Percentiles rank a stretch among this genome's conserved stretches.
phyloP scores from a whole-genome alignment of 2,329 filamentous ascomycete genomes.

The Aspergillus alliaceus region DNA sequence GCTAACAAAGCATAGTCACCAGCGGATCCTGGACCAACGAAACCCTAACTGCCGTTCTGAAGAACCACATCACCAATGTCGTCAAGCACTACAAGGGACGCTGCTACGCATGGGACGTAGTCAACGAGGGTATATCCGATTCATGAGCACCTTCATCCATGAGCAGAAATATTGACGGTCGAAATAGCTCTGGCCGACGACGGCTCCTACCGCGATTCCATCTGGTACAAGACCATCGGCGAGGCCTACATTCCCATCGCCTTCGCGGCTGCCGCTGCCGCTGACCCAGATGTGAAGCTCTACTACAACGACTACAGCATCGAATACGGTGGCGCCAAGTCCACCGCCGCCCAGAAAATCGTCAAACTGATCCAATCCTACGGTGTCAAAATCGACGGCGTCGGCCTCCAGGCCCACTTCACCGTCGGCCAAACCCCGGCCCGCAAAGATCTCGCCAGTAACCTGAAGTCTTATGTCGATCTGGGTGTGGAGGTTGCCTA shows the following conservation, averaged over 20 bases:
- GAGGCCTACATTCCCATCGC: constrained; percentile 48
- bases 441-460: constrained; percentile 37
- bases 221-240: constrained; percentile 47
- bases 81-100: constrained; percentile 36
- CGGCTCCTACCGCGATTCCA: constrained; percentile 41
- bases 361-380: constrained; percentile 40
- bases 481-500: constrained; percentile 47
- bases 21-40: constrained; percentile 56
- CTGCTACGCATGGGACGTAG: constrained; percentile 43
- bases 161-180: background rate
- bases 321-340: constrained; percentile 38
- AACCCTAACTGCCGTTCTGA: constrained; percentile 57
- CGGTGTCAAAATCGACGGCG: constrained; percentile 48
- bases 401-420: constrained; percentile 45
- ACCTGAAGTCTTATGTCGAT: constrained; percentile 38
- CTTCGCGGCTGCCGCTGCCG: constrained; percentile 49
- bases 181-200: constrained; percentile 47
- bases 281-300: constrained; percentile 57
- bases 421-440: constrained; percentile 45
- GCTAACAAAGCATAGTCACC: constrained; percentile 33
- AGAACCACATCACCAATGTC: constrained; percentile 44
- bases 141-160: background rate
- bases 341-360: constrained; percentile 35
- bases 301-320: constrained; percentile 50
- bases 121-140: constrained; percentile 34